Percentiles rank a stretch among this genome's conserved stretches.
Conservation (phyloP, 208 protist genomes). For the Acanthamoeba sp. region DNA sequence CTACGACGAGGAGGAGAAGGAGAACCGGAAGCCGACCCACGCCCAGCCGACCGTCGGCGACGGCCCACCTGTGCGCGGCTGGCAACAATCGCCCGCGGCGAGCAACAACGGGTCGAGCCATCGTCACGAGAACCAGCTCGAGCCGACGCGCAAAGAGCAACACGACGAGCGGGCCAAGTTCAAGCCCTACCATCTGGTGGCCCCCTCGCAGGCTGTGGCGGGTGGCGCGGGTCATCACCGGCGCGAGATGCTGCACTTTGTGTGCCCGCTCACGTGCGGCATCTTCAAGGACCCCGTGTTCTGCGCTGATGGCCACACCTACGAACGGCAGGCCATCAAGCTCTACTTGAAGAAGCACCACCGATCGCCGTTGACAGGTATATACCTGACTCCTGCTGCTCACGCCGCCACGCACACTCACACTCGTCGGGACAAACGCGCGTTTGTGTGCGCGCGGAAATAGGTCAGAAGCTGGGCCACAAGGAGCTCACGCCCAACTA, state of each 20-base stretch:
- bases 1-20: background rate
- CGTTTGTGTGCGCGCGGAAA: too few relatives aligned
- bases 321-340: slow-evolving; percentile 47
- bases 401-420: too few relatives aligned
- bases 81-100: background rate
- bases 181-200: background rate
- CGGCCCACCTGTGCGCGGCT: background rate
- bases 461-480: background rate
- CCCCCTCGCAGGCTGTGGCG: background rate
- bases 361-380: slow-evolving; percentile 29
- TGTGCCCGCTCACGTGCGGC: slow-evolving; percentile 48
- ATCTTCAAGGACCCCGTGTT: slow-evolving; percentile 41
- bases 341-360: background rate
- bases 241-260: slow-evolving; percentile 18
- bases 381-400: background rate
- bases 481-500: slow-evolving; percentile 47
- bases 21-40: background rate
- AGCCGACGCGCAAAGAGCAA: background rate
- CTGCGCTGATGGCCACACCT: slow-evolving; percentile 14
- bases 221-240: background rate
- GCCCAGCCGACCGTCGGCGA: background rate
- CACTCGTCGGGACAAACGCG: too few relatives aligned
- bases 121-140: background rate
- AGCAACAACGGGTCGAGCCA: background rate
- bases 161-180: background rate